Base-by-base conservation (phyloP, 2,329 filamentous ascomycete species). In the Elsinoe australis region DNA sequence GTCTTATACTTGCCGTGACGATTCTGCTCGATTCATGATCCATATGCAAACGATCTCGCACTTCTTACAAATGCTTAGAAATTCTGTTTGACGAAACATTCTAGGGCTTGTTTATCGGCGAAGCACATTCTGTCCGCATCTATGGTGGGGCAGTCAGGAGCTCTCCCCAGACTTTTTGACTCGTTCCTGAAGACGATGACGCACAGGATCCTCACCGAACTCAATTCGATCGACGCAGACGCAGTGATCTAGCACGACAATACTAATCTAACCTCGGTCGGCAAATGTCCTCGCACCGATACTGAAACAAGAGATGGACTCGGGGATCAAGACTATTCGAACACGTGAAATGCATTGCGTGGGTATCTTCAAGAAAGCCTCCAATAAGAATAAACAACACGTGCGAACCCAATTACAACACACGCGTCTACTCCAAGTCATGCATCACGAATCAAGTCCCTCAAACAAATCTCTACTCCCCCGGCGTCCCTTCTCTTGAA, bases 401-500 rank as follows among this genome's bases (percentile, higher is more conserved):
- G 19, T 26, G 18, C 21, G 19, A 39, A 4, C 35, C 35, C 19
- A 41, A 21, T 29, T 7, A 29, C 26, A 12, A 26, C 21, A 8
- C 6, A 39, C 4, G 3, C 8, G 17, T 6, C 4, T 39, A 39
- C 15, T 15, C 9, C 31, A 44, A 21, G 21, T 12, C 2, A 21
- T n/a, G n/a, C 39, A 44, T 48, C 21, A 36, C 15, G 32, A 22
- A 19, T 48, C 45, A n/a, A 48, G 24, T 19, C 45, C 45, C 15
- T 48, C 45, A 48, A 48, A 48, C 32, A 48, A 29, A 39, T 48
- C 45, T 26, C 45, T 36, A 31, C 45, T 48, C 18, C 29, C 28
- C 22, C 45, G 33, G 15, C 45, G 33, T 28, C 45, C 45, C 21
- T 48, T 34, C 33, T 48, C 45, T 18, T 48, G 51, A 26, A 51